Percentiles rank a stretch among this genome's conserved stretches.
These are phyloP conservation scores for Metschnikowia lochheadii DNA, from an alignment of 805 yeast species.

Conservation along the genomic window DNA sequence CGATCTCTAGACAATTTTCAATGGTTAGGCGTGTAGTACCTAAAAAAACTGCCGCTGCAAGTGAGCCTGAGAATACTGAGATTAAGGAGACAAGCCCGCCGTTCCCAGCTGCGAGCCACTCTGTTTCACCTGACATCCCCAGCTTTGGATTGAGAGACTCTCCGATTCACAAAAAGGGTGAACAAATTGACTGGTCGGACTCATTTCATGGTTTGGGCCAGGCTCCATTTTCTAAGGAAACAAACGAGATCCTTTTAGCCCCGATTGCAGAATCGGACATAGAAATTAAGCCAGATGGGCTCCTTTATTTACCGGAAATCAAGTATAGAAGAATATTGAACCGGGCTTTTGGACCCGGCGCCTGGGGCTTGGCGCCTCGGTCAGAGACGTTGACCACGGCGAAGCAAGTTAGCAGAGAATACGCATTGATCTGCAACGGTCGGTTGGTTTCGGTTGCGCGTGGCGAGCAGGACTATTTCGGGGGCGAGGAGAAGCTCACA, in stretches of 20 bases:
- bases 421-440: slow-evolving; percentile 83
- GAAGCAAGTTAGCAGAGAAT: slow-evolving; percentile 79
- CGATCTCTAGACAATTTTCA: slow-evolving; percentile 14
- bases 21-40: slow-evolving; percentile 18
- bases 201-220: slow-evolving; percentile 85
- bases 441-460: slow-evolving; percentile 86
- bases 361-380: slow-evolving; percentile 97
- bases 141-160: slow-evolving; percentile 20
- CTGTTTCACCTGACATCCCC: not conserved
- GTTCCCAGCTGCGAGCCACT: not conserved
- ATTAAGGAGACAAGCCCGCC: not conserved
- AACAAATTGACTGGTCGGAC: slow-evolving; percentile 69
- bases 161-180: slow-evolving; percentile 17
- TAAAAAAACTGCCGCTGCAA: not conserved
- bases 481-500: slow-evolving; percentile 75
- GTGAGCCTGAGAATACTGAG: not conserved
- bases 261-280: slow-evolving; percentile 68
- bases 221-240: slow-evolving; percentile 63
- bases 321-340: slow-evolving; percentile 88
- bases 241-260: slow-evolving; percentile 57
- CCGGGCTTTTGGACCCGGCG: slow-evolving; percentile 95
- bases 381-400: slow-evolving; percentile 77
- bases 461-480: slow-evolving; percentile 92
- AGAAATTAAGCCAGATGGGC: slow-evolving; percentile 94
- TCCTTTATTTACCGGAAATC: slow-evolving; percentile 89